Base-by-base conservation (phyloP, 2,329 filamentous ascomycete species). In the Aspergillus pseudoterreus region DNA sequence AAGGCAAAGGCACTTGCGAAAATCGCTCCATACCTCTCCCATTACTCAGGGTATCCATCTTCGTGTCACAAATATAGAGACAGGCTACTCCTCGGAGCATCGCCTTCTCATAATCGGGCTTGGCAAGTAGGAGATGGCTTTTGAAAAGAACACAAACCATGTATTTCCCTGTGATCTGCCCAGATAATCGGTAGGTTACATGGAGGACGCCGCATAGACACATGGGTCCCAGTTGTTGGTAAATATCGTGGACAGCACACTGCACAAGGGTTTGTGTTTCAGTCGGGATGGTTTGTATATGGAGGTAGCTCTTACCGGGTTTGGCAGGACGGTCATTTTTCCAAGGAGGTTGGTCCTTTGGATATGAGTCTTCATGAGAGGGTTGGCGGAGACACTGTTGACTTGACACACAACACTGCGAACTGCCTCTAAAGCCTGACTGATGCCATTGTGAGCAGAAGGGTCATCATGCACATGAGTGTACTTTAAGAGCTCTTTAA, bases 391-490 rank as follows among this genome's bases (percentile, higher is more conserved):
- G n/a, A 89, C 89, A 52, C 83, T 79, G 66, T 97, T 95, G 68
- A 96, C 90, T 61, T 87, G 86, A 4, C 82, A 79, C 2, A 90
- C 91, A 12, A 86, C 83, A 66, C 89, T 84, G 36, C 88, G 84
- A 36, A 96, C 76, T 45, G 84, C 79, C 48, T 84, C 81, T 30
- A 95, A 76, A 0, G 88, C 81, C 57, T 84, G 86, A 53, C 90
- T 85, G 15, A 97, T 82, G 48, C 90, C 86, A 66, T 87, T 84
- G 69, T 96, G 88, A 1, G 90, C 87, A 54, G 84, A 84, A 0
- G 91, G 90, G 63, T 91, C 95, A 65, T 97, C 92, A 50, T 82
- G 85, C 1, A 90, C 88, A 2, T 90, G 89, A 0, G 92, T 96
- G 58, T 86, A 81, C 63, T 87, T 92, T 53, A 92, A 78, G 8